Evolutionary conservation across 2,329 filamentous ascomycete species (phyloP).

Genomic region (Magnaporthiopsis incrustans): DNA sequence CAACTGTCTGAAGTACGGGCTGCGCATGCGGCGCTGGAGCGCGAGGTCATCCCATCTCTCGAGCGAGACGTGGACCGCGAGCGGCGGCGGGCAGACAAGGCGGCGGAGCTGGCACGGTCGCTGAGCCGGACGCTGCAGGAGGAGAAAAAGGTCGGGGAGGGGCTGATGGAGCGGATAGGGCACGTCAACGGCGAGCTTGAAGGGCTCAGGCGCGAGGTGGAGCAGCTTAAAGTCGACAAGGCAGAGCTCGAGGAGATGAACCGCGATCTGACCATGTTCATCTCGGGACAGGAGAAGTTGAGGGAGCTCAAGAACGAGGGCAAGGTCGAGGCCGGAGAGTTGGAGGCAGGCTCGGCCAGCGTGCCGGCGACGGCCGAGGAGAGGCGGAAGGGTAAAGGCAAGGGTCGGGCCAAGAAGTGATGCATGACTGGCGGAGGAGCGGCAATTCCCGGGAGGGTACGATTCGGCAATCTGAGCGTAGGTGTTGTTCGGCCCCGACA

Average conservation of each 20-base stretch:
- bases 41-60: conserved; percentile 54
- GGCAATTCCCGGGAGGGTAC: not conserved
- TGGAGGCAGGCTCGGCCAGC: conserved; percentile 64
- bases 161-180: conserved; percentile 73
- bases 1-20: conserved; percentile 45
- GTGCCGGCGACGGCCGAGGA: conserved; percentile 45
- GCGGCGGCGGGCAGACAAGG: conserved; percentile 59
- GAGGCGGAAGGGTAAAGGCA: conserved; percentile 35
- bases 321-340: conserved; percentile 56
- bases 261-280: conserved; percentile 78
- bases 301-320: conserved; percentile 59
- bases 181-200: conserved; percentile 59
- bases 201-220: conserved; percentile 47
- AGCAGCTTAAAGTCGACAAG: conserved; percentile 52
- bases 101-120: conserved; percentile 66
- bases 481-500: no score
- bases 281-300: conserved; percentile 74
- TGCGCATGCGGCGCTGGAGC: conserved; percentile 42
- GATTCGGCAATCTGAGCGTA: not conserved
- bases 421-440: not conserved
- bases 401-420: conserved; percentile 38
- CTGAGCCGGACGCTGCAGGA: conserved; percentile 72
- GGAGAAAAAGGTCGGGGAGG: conserved; percentile 77
- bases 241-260: conserved; percentile 78
- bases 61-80: conserved; percentile 68